These are phyloP conservation scores for Metschnikowia vanudenii DNA, from an alignment of 805 yeast genomes.

Conservation along the genomic window DNA sequence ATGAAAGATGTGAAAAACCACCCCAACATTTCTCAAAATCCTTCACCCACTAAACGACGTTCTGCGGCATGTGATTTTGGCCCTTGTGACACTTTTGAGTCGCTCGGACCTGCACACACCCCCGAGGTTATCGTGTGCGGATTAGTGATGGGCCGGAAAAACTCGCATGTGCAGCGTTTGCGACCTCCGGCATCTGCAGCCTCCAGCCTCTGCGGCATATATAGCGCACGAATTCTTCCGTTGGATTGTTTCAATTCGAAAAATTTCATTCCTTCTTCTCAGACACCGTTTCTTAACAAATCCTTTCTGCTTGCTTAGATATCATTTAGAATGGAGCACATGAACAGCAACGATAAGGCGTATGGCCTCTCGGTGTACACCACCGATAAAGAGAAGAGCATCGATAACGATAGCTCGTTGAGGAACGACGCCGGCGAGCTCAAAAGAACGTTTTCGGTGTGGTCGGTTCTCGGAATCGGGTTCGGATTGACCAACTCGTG, in stretches of 20 bases:
- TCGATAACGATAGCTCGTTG: constrained; percentile 12
- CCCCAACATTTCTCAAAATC: background rate
- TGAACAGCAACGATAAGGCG: constrained; percentile 9
- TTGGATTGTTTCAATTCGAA: background rate
- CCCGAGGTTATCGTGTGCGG: background rate
- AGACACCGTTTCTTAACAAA: too few species aligned
- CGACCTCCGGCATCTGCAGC: background rate
- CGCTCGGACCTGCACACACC: background rate
- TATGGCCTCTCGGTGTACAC: constrained; percentile 13
- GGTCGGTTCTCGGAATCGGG: constrained; percentile 41
- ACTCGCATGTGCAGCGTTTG: background rate
- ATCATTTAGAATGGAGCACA: constrained; percentile 8
- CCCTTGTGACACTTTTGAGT: background rate
- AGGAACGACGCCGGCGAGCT: constrained; percentile 22
- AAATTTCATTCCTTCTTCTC: background rate
- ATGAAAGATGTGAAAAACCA: too few species aligned
- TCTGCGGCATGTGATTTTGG: constrained; percentile 3
- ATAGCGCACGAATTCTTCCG: background rate
- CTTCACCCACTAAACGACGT: too few species aligned
- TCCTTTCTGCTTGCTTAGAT: too few species aligned
- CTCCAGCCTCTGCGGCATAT: background rate
- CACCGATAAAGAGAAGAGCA: constrained; percentile 13
- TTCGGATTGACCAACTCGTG: constrained; percentile 44
- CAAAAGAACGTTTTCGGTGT: constrained; percentile 38
- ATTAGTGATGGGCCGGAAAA: too few species aligned